A percentile compares a stretch with the other conserved stretches of the same genome.
Evolutionary conservation across 2,329 filamentous ascomycete genomes (phyloP).

Genomic region (Fusarium bulbicola): DNA sequence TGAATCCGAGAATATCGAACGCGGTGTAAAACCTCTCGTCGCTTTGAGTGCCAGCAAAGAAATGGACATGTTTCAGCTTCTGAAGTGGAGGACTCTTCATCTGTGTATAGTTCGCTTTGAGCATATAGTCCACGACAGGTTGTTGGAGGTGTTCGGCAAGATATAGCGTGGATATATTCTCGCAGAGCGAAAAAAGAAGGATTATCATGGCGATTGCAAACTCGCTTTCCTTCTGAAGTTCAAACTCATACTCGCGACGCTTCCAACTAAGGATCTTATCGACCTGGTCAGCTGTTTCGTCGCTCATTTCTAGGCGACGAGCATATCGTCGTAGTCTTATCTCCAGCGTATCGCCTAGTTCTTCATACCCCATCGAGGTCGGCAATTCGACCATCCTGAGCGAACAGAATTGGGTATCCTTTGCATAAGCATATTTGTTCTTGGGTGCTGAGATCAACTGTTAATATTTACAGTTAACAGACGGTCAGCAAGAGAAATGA

Average conservation of each 20-base stretch:
- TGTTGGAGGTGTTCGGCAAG: background rate
- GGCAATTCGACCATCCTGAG: background rate
- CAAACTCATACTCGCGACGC: accelerated
- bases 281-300: background rate
- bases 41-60: background rate
- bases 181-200: background rate
- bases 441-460: background rate
- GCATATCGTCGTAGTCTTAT: background rate
- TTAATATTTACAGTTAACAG: accelerated
- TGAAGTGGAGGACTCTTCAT: background rate
- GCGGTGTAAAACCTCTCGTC: background rate
- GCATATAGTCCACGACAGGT: background rate
- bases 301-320: accelerated
- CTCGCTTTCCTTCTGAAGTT: background rate
- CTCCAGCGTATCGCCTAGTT: accelerated
- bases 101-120: background rate
- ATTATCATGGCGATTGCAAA: background rate
- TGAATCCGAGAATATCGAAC: background rate
- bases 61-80: background rate
- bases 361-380: background rate
- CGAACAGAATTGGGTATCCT: accelerated
- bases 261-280: background rate
- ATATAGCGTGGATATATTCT: background rate
- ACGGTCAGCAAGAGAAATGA: accelerated
- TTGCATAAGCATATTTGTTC: background rate